Base-by-base conservation (phyloP, 805 yeast species). In the Lachancea quebecensis region DNA sequence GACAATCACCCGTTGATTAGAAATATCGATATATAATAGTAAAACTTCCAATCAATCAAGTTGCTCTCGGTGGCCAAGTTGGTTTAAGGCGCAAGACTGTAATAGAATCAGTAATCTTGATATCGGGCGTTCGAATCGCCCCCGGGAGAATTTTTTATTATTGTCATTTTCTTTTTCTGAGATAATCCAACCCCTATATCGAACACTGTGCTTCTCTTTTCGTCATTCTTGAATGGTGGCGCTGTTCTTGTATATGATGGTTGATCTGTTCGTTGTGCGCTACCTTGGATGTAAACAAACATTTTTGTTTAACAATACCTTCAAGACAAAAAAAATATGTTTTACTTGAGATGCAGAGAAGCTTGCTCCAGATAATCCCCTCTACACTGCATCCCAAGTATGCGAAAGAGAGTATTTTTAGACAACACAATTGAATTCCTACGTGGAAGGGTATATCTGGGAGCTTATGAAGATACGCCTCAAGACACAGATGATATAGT, bases 381-480 rank as follows among this genome's bases (percentile, higher is more conserved):
- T 12, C 3, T 10, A 14, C 25, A 27, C 34, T 10, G 16, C 4
- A 14, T 32, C 32, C 11, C 21, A 27, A 49, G 17, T 21, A 63
- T 63, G 67, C 56, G 66, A 17, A 62, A 57, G 49, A 56, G 60
- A 45, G 51, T 65, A 17, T 55, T 52, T 46, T 47, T 65, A 42
- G 67, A 62, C 35, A 65, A 65, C 45, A 63, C 69, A 2, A 65
- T 65, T 17, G 69, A 65, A 43, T 65, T 65, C 42, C 42, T 65
- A 36, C 63, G 57, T 59, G 78, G 77, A 49, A 80, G 95, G 46
- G 85, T 91, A 28, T 93, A 93, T 59, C 77, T 91, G 9, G 97
- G 96, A 4, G 95, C 95, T 3, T 90, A 79, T 61, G 95, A 89
- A 60, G 68, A 74, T 51, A 69, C 78, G 12, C 99, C 98, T 1